Evolutionary conservation across 768 basidiomycete species (phyloP), one percentile per base, ranked within the genome.

Genomic region (Macrocybe gigantea): DNA sequence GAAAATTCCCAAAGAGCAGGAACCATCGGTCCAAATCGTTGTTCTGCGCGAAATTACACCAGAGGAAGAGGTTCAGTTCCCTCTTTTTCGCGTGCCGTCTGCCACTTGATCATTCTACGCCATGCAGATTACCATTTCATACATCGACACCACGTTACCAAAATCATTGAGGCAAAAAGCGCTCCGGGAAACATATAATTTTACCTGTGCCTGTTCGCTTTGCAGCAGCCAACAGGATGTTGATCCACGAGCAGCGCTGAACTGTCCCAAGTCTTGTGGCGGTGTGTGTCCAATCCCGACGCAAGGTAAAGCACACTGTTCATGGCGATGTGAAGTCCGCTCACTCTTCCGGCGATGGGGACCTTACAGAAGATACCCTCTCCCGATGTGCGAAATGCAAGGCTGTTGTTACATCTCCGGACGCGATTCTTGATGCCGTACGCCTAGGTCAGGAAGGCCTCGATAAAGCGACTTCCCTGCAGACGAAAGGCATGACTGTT

Each of bases 111-210:
- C n/a, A 39, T 44, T 33, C 22, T 22, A 22, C 22, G 34, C 31
- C 5, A 34, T 38, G 5, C 47, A 93, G 93, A 72, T 98, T 38
- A 53, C 86, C 33, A 92, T 85, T 0, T 73, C 88, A 7, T 97
- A 97, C 54, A 74, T 96, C 39, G 95, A 97, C 60, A 80, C 87
- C 0, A 89, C 91, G 0, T 68, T 88, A 2, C 86, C 93, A 0
- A 67, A 64, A 7, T 49, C 56, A 0, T 60, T 71, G 13, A 72
- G 94, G 30, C 83, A 78, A 51, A 61, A 64, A 32, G 68, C 76
- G 1, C 71, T 97, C 13, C 56, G 66, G 38, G 82, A 85, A 50
- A 83, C 87, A 1, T 96, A 97, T 64, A 74, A 78, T 53, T 97
- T 97, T 56, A 66, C 57, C 6, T 97, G 94, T 56, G 55, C 49